phyloP scores from a whole-genome alignment of 768 basidiomycete genomes.

The Cystobasidium onofrii region DNA sequence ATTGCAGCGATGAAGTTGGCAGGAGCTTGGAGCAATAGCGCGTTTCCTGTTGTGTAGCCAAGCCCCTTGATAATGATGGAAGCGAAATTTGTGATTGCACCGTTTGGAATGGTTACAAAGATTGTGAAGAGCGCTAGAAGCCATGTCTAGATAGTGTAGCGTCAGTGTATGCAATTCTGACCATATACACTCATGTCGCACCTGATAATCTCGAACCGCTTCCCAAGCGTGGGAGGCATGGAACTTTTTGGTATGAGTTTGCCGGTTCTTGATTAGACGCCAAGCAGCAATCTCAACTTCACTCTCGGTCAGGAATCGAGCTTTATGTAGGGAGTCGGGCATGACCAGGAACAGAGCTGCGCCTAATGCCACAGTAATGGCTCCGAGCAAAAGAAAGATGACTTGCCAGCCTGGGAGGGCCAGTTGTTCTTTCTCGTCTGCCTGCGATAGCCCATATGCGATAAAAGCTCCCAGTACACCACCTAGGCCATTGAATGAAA shows the following conservation, averaged over 20 bases:
- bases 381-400: background rate
- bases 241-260: background rate
- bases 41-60: no score
- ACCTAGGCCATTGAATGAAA: slow-evolving; percentile 32
- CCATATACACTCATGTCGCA: background rate
- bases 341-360: background rate
- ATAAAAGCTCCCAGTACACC: slow-evolving; percentile 30
- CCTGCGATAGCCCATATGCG: slow-evolving; percentile 11
- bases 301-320: background rate
- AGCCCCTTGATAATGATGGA: no score
- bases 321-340: background rate
- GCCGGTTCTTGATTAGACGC: background rate
- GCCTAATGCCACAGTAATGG: background rate
- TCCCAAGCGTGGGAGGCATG: background rate
- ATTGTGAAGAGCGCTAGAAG: background rate
- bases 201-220: background rate
- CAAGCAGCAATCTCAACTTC: background rate
- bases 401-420: background rate
- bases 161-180: background rate
- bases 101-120: no score
- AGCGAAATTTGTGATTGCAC: no score
- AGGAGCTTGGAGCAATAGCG: no score
- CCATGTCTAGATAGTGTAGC: background rate
- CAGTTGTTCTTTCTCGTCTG: background rate
- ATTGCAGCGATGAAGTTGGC: no score